Conservation (phyloP, 768 basidiomycete genomes). For the Fomitopsis serialis region DNA sequence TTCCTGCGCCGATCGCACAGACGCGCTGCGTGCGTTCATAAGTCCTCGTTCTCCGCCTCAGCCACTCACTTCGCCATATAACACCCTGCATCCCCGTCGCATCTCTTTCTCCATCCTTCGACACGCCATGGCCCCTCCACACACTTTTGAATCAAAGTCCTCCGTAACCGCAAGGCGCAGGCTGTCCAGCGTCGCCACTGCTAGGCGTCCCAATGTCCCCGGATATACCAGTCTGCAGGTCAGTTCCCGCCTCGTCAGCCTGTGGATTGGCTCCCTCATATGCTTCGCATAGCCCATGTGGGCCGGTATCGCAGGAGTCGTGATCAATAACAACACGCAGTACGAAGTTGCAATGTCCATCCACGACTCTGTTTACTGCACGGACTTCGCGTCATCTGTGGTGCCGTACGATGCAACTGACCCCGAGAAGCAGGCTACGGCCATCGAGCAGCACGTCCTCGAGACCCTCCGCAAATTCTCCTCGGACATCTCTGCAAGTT, state of each 20-base stretch:
- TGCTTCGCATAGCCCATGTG: constrained; percentile 68
- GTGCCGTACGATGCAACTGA: constrained; percentile 48
- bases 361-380: constrained; percentile 82
- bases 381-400: constrained; percentile 61
- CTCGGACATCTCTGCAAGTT: constrained; percentile 81
- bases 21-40: not conserved
- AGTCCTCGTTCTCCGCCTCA: not conserved
- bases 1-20: not conserved
- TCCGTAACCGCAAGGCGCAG: constrained; percentile 61
- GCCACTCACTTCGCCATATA: not conserved
- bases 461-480: constrained; percentile 68
- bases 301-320: constrained; percentile 69
- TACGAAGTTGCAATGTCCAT: constrained; percentile 75
- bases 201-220: constrained; percentile 48
- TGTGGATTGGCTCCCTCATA: constrained; percentile 14
- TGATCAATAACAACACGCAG: constrained; percentile 52
- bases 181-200: constrained; percentile 51
- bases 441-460: constrained; percentile 61
- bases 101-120: constrained; percentile 14
- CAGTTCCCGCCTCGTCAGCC: constrained; percentile 22
- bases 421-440: constrained; percentile 49
- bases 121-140: constrained; percentile 45
- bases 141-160: constrained; percentile 57
- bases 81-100: not conserved
- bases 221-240: constrained; percentile 65